These are phyloP conservation scores for Carnegiea gigantea DNA, from an alignment of 179 eudicot genomes.

Conservation along the genomic window DNA sequence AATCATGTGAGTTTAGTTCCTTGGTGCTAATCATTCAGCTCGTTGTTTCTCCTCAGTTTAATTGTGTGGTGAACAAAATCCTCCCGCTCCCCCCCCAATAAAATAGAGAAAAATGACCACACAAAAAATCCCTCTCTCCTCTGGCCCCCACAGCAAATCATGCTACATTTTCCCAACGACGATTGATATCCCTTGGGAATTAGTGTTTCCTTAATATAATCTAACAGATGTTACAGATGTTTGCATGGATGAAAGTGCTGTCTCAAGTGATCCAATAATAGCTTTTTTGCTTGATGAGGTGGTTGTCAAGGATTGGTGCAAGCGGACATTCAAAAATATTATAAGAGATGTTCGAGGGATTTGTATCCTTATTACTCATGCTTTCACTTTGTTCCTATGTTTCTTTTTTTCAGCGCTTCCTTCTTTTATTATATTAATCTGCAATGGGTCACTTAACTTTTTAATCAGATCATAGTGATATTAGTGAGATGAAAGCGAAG, in stretches of 20 bases:
- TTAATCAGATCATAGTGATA: conserved; percentile 51
- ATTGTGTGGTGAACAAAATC: neutral
- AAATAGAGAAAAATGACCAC: too few relatives aligned
- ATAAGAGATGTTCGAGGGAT: conserved; percentile 57
- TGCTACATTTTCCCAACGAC: neutral
- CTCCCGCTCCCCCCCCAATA: neutral
- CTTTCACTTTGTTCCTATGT: neutral
- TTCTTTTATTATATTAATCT: conserved; percentile 6
- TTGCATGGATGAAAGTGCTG: conserved; percentile 99
- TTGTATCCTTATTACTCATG: conserved; percentile 60
- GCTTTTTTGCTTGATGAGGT: conserved; percentile 96
- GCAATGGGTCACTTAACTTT: conserved; percentile 42
- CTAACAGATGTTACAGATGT: conserved; percentile 92
- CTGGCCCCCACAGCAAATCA: neutral
- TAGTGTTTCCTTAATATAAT: conserved; percentile 53
- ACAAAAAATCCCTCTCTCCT: too few relatives aligned
- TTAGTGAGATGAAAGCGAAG: conserved; percentile 48
- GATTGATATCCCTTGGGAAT: conserved; percentile 15
- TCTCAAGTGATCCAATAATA: conserved; percentile 91
- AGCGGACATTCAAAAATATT: conserved; percentile 62
- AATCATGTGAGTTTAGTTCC: neutral
- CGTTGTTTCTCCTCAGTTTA: neutral
- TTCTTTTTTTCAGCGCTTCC: neutral
- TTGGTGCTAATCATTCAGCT: neutral
- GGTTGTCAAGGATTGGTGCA: conserved; percentile 99